These are phyloP conservation scores for Cinnamomum chago DNA, from an alignment of 164 flowering plant genomes.

Conservation along the genomic window DNA sequence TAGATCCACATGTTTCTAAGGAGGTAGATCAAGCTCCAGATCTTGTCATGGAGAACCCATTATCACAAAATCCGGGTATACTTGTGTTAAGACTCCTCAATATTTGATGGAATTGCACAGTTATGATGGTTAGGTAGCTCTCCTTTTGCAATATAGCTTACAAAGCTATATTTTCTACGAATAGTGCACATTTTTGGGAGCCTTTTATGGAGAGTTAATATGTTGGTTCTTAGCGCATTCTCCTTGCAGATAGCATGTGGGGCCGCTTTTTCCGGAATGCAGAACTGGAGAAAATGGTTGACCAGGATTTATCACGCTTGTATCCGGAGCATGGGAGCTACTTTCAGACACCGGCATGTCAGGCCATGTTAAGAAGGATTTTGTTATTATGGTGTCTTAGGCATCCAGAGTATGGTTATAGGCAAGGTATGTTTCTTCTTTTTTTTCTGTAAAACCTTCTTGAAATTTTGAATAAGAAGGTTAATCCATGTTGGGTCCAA, in stretches of 20 bases:
- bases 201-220: too few species aligned
- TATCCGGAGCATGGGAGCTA: constrained; percentile 93
- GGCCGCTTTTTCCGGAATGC: constrained; percentile 88
- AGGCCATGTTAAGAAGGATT: constrained; percentile 77
- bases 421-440: constrained; percentile 56
- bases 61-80: constrained; percentile 89
- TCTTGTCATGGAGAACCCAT: constrained; percentile 75
- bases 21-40: constrained; percentile 57
- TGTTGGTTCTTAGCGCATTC: background rate
- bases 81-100: background rate
- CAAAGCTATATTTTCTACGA: background rate
- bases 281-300: constrained; percentile 89
- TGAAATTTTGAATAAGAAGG: too few species aligned
- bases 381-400: constrained; percentile 87
- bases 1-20: constrained; percentile 68
- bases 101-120: background rate
- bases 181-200: background rate
- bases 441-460: too few species aligned
- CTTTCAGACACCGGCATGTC: constrained; percentile 82
- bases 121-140: background rate
- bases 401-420: constrained; percentile 81
- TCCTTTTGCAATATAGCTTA: background rate
- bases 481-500: too few species aligned
- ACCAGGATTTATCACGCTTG: constrained; percentile 86
- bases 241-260: constrained; percentile 90